phyloP scores from a whole-genome alignment of 345 rosid genomes.

The Excoecaria agallocha region DNA sequence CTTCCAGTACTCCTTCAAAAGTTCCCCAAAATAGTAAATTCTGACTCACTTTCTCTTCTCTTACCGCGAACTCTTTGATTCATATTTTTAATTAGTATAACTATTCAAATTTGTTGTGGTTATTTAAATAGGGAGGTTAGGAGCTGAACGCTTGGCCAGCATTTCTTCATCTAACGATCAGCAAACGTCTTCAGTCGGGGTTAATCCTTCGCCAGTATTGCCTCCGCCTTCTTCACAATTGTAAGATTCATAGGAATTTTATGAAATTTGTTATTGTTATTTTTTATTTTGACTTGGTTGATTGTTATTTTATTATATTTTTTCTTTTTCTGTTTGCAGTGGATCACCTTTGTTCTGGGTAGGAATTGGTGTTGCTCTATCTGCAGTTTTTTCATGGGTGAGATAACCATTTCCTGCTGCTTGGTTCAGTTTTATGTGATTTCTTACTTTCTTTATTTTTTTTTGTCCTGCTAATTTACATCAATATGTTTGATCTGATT shows the following conservation, averaged over 20 bases:
- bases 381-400: conserved; percentile 79
- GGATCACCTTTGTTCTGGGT: conserved; percentile 97
- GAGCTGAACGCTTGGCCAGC: conserved; percentile 59
- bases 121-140: conserved; percentile 22
- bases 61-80: too few relatives aligned
- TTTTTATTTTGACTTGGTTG: neutral
- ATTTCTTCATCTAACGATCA: conserved; percentile 50
- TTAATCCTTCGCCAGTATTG: conserved; percentile 44
- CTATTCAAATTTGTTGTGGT: neutral
- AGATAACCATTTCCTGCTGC: conserved; percentile 22
- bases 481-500: conserved; percentile 27
- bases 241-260: conserved; percentile 29
- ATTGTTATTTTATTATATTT: neutral
- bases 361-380: conserved; percentile 86
- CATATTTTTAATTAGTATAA: neutral
- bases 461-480: conserved; percentile 4
- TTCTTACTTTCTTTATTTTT: neutral
- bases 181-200: conserved; percentile 71
- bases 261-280: neutral
- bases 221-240: conserved; percentile 59
- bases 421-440: neutral
- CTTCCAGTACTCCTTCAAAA: neutral
- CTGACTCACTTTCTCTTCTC: neutral
- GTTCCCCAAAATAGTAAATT: conserved; percentile 15
- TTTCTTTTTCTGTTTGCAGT: conserved; percentile 33